Evolutionary conservation across 2,329 filamentous ascomycete genomes (phyloP).

Genomic region (Colletotrichum magnum): DNA sequence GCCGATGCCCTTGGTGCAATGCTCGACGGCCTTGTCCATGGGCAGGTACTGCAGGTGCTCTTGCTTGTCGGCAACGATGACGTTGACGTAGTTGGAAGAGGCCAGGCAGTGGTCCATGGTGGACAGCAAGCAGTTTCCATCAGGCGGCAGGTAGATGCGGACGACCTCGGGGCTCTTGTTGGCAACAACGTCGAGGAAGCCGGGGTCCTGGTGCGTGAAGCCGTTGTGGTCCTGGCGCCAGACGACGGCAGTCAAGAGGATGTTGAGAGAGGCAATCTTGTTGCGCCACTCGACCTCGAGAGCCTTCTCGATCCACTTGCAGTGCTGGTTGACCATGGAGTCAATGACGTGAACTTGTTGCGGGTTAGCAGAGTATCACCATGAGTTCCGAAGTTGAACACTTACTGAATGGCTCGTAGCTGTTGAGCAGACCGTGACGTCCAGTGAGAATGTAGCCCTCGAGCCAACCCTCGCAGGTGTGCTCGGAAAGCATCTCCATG

Average conservation of each 20-base stretch:
- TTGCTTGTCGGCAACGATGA: conserved; percentile 85
- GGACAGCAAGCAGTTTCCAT: conserved; percentile 83
- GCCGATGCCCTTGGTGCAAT: conserved; percentile 84
- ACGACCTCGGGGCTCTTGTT: conserved; percentile 87
- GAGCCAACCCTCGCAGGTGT: conserved; percentile 85
- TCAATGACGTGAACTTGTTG: conserved; percentile 78
- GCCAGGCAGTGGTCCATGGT: conserved; percentile 83
- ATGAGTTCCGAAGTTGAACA: not conserved
- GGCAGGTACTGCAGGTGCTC: conserved; percentile 82
- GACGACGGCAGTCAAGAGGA: conserved; percentile 82
- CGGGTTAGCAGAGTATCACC: conserved; percentile 1
- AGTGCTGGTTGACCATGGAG: conserved; percentile 86
- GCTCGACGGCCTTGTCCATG: conserved; percentile 79
- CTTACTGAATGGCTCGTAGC: conserved; percentile 80
- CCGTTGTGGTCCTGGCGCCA: conserved; percentile 90
- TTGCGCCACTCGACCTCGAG: conserved; percentile 84
- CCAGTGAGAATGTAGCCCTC: conserved; percentile 84
- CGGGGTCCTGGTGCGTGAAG: conserved; percentile 86
- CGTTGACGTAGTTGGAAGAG: conserved; percentile 84
- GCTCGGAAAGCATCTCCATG: conserved; percentile 89
- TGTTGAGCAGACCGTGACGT: conserved; percentile 82
- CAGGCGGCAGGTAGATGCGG: conserved; percentile 84
- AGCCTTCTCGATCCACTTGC: conserved; percentile 88
- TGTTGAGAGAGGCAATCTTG: conserved; percentile 82
- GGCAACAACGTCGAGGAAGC: conserved; percentile 83